phyloP scores from a whole-genome alignment of 331 rosid species.

The Erythrophleum ivorense region DNA sequence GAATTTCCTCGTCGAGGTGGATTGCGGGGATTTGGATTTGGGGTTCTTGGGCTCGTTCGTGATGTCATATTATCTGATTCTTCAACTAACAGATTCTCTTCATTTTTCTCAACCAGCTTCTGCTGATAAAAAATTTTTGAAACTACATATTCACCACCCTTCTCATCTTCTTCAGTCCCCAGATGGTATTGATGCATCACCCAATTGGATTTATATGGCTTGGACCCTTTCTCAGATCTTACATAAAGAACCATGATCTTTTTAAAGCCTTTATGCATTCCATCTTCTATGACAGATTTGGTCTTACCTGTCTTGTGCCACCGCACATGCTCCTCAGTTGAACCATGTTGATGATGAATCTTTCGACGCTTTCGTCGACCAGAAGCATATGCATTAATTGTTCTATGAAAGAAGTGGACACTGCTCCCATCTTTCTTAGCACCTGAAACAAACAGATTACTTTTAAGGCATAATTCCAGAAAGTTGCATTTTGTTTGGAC shows the following conservation, averaged over 20 bases:
- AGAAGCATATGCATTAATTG: constrained; percentile 73
- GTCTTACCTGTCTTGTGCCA: constrained; percentile 99
- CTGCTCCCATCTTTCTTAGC: constrained; percentile 82
- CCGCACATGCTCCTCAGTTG: constrained; percentile 64
- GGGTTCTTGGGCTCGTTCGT: constrained; percentile 77
- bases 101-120: constrained; percentile 57
- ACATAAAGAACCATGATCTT: constrained; percentile 85
- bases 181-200: constrained; percentile 94
- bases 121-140: constrained; percentile 69
- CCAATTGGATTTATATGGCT: constrained; percentile 72
- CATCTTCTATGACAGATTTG: constrained; percentile 64
- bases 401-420: constrained; percentile 74
- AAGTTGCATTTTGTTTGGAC: constrained; percentile 16
- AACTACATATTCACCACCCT: constrained; percentile 79
- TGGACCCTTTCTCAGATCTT: constrained; percentile 65
- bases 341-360: constrained; percentile 57
- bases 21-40: constrained; percentile 66
- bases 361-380: constrained; percentile 92
- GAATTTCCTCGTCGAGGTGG: constrained; percentile 64
- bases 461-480: constrained; percentile 25
- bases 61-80: constrained; percentile 44
- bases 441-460: constrained; percentile 56
- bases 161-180: constrained; percentile 79
- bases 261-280: constrained; percentile 74
- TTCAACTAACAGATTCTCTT: constrained; percentile 48